Percentiles rank a stretch among this genome's conserved stretches.
Evolutionary conservation across 2,329 filamentous ascomycete species (phyloP).

Genomic region (Calonectria pteridis): DNA sequence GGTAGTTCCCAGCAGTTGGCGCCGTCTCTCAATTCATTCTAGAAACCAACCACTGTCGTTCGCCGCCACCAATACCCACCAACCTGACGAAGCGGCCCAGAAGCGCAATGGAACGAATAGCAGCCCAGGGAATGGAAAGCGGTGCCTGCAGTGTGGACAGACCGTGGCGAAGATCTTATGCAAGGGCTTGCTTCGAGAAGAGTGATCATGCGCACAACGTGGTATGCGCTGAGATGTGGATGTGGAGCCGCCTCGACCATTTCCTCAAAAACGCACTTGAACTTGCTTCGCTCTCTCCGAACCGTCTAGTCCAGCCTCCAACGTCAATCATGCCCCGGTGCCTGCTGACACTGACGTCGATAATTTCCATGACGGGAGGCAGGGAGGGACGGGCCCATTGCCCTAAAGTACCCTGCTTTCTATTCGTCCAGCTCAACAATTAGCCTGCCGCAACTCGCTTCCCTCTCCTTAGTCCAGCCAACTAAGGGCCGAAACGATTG

Average conservation of each 20-base stretch:
- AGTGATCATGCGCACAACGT: conserved; percentile 2
- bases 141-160: conserved; percentile 2
- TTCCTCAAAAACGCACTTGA: neutral
- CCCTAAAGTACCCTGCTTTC: neutral
- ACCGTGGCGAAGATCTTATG: neutral
- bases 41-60: conserved; percentile 3
- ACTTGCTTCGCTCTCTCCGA: neutral
- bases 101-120: neutral
- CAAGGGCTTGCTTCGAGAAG: conserved; percentile 9
- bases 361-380: neutral
- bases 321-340: neutral
- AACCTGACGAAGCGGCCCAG: neutral
- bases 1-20: neutral
- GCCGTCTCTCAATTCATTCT: neutral
- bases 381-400: neutral
- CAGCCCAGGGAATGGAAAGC: neutral
- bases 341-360: neutral
- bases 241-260: neutral
- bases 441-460: conserved; percentile 2
- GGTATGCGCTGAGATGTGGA: neutral
- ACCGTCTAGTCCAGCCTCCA: neutral
- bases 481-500: neutral
- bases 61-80: neutral
- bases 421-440: neutral
- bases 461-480: neutral